A percentile compares a stretch with the other conserved stretches of the same genome.
These are phyloP conservation scores for Immersiella caudata DNA, from an alignment of 495 filamentous ascomycete species.

Conservation along the genomic window DNA sequence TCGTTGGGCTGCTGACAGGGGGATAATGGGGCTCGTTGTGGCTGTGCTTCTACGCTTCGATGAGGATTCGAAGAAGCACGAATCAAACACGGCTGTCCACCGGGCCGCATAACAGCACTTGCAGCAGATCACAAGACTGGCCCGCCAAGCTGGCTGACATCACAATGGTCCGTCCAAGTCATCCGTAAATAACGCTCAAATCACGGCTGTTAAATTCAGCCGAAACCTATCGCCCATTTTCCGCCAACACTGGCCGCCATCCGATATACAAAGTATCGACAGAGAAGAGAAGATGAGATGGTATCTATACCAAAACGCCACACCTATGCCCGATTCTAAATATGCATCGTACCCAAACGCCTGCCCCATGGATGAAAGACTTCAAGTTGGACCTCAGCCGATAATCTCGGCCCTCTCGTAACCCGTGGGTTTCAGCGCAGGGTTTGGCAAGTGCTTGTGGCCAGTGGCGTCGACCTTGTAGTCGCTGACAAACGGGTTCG, in stretches of 20 bases:
- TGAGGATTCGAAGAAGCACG: not conserved
- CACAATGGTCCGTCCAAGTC: not conserved
- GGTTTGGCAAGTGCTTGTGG: constrained; percentile 57
- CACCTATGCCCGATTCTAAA: not conserved
- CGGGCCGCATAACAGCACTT: not conserved
- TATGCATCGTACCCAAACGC: not conserved
- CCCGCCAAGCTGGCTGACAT: not conserved
- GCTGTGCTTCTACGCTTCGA: not conserved
- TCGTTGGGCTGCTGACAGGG: not conserved
- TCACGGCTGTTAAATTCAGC: not conserved
- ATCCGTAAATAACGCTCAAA: not conserved
- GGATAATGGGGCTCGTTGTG: not conserved
- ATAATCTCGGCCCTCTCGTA: constrained; percentile 87
- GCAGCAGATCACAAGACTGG: not conserved
- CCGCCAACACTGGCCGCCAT: not conserved
- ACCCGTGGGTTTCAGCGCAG: constrained; percentile 66
- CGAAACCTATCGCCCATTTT: not conserved
- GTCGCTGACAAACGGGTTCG: constrained; percentile 83
- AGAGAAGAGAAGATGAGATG: not conserved
- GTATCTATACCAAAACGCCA: not conserved
- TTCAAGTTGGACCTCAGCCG: constrained; percentile 44
- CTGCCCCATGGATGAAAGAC: too few relatives aligned
- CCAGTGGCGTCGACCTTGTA: constrained; percentile 62
- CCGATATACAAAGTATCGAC: not conserved
- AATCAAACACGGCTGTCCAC: not conserved